Evolutionary conservation across 768 basidiomycete species (phyloP).

Genomic region (Leccinum aurantiacum): DNA sequence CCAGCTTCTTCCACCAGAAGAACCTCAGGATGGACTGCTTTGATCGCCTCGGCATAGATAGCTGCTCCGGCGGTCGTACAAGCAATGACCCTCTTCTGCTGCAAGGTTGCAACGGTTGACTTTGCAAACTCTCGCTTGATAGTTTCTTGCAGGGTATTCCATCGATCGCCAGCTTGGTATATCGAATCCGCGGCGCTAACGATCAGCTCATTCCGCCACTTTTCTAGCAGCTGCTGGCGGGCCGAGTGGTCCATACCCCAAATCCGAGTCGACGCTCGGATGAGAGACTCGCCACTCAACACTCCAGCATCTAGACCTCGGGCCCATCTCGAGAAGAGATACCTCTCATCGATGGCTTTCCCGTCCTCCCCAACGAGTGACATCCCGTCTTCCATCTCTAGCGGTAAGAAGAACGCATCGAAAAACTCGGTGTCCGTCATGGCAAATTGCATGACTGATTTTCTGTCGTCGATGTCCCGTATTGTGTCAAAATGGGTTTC

Average conservation of each 20-base stretch:
- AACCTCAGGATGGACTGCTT: conserved; percentile 44
- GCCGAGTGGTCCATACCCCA: conserved; percentile 38
- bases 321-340: conserved; percentile 51
- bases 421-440: conserved; percentile 44
- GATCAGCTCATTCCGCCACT: conserved; percentile 39
- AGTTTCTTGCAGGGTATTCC: conserved; percentile 36
- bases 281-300: conserved; percentile 31
- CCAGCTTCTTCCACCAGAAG: conserved; percentile 72
- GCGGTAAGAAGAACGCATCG: conserved; percentile 45
- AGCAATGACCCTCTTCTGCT: conserved; percentile 55
- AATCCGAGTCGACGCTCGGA: conserved; percentile 30
- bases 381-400: conserved; percentile 43
- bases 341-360: conserved; percentile 33
- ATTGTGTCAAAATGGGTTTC: neutral
- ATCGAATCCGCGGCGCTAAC: conserved; percentile 34
- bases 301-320: conserved; percentile 44
- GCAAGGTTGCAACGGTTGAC: conserved; percentile 36
- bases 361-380: conserved; percentile 43
- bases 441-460: conserved; percentile 44
- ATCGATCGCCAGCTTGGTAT: conserved; percentile 29
- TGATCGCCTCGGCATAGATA: conserved; percentile 49
- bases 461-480: conserved; percentile 27
- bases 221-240: conserved; percentile 28
- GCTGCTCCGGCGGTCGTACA: conserved; percentile 73
- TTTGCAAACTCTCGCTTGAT: conserved; percentile 37